These are phyloP conservation scores for Blastocystis sp. DNA, from an alignment of 352 stramenopile genomes.

Conservation along the genomic window DNA sequence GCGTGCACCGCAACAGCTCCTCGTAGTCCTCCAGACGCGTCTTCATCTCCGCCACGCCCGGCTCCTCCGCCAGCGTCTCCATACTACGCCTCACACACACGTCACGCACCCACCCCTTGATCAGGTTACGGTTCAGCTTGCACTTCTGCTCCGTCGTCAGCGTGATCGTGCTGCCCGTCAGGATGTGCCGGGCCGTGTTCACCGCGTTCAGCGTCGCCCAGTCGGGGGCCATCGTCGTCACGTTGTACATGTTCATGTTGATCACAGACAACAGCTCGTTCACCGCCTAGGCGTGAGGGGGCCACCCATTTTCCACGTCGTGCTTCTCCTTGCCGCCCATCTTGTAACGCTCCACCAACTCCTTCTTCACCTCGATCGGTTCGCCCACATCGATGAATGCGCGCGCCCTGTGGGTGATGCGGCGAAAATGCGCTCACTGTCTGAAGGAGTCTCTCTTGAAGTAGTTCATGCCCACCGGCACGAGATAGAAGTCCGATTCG, in stretches of 20 bases:
- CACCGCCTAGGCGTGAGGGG: not conserved
- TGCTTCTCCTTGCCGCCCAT: constrained; percentile 32
- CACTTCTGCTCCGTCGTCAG: constrained; percentile 62
- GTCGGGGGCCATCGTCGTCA: constrained; percentile 66
- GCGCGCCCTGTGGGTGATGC: constrained; percentile 6
- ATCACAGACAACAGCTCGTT: constrained; percentile 56
- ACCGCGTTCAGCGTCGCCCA: constrained; percentile 64
- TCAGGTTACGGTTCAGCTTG: constrained; percentile 55
- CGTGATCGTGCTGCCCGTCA: constrained; percentile 19
- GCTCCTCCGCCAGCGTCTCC: constrained; percentile 1
- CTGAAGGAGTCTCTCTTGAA: constrained; percentile 67
- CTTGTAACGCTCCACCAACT: constrained; percentile 22
- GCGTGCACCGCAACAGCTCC: constrained; percentile 21
- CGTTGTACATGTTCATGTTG: constrained; percentile 63
- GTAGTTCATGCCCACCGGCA: constrained; percentile 69
- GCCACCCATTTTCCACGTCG: not conserved
- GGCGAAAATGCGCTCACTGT: not conserved
- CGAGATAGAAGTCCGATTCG: constrained; percentile 54
- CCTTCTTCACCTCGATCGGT: constrained; percentile 19
- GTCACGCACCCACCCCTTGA: not conserved
- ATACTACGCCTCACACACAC: not conserved
- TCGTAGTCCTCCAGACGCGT: constrained; percentile 23
- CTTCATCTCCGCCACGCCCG: constrained; percentile 3
- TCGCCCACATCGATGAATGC: constrained; percentile 65
- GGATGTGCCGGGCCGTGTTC: constrained; percentile 58